Evolutionary conservation across 108 stramenopile genomes (phyloP), one percentile per base, ranked within the genome.

Genomic region (Pseudonitzschia delicatissima): DNA sequence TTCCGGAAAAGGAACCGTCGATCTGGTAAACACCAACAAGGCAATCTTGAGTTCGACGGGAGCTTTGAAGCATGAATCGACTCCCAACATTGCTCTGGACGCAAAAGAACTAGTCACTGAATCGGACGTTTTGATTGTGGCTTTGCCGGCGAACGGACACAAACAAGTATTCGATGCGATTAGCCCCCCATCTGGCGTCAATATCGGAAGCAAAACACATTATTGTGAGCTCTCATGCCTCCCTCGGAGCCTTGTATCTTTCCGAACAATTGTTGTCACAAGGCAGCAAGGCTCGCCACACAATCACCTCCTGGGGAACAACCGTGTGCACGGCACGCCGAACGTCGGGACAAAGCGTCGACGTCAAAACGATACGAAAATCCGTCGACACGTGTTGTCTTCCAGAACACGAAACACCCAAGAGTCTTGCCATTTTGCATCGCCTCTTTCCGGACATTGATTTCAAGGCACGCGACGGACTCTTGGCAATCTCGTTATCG

Each of bases 261-360:
- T 67, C 81, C 68, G 69, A 70, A 49, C 40, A 68, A 29, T 50
- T 87, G 26, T 44, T 68, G 31, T 68, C 74, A 44, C 67, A 74
- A 4, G n/a, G 20, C 60, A 36, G 60, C 4, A 61, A 61, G 9
- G 20, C 37, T 25, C 32, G 20, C 32, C 60, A 37, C 26, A 61
- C 80, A 7, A 84, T 87, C 34, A 82, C 81, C 4, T 69, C 80
- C 1, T 87, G 86, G 86, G 86, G 86, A 15, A 87, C 86, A 3
- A 87, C 86, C 29, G 76, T 73, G 18, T 65, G 81, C n/a, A 87
- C 86, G 20, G 86, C 86, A 13, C 76, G 86, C 4, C 70, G 73
- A 34, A 33, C 53, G 1, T 79, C 75, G 21, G 78, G 68, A 9
- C 59, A 45, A n/a, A 79, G 68, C 21, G 82, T 87, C 34, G 69